Percentiles rank a stretch among this genome's conserved stretches.
These are phyloP conservation scores for Gardenia jasminoides DNA, from an alignment of 257 asterid genomes.

Conservation along the genomic window DNA sequence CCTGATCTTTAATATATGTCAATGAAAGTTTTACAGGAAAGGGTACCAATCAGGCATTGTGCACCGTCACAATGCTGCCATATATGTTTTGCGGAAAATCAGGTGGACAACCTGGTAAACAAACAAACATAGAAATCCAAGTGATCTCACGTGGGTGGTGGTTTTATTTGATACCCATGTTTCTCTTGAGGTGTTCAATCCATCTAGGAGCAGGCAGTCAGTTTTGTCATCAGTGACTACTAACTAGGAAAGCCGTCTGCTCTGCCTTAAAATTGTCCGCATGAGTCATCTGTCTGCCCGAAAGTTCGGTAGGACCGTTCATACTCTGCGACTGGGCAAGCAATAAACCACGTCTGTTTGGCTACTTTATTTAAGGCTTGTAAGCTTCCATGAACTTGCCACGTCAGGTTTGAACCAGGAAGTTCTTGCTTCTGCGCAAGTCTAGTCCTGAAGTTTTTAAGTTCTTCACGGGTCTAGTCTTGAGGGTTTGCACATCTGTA, in stretches of 20 bases:
- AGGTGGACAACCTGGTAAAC: neutral
- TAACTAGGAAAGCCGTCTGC: neutral
- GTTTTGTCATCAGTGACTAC: neutral
- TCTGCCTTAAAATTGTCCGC: neutral
- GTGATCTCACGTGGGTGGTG: neutral
- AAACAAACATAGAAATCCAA: no score
- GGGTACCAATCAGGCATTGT: neutral
- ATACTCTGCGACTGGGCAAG: neutral
- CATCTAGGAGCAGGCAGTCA: neutral
- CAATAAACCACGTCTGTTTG: neutral
- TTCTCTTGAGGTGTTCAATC: neutral
- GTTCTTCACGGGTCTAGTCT: neutral
- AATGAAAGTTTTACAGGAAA: slow-evolving; percentile 22
- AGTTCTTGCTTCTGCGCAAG: neutral
- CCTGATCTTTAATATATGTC: slow-evolving; percentile 25
- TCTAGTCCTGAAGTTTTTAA: neutral
- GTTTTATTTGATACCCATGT: neutral
- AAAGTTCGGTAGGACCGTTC: neutral
- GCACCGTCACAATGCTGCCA: neutral
- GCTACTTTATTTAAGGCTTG: neutral
- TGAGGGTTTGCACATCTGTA: neutral
- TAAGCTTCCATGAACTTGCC: neutral
- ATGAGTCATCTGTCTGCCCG: neutral
- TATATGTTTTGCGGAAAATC: neutral
- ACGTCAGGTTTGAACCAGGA: neutral